A percentile compares a stretch with the other conserved stretches of the same genome.
These are phyloP conservation scores for Xylaria venustula DNA, from an alignment of 495 filamentous ascomycete genomes.

Conservation along the genomic window DNA sequence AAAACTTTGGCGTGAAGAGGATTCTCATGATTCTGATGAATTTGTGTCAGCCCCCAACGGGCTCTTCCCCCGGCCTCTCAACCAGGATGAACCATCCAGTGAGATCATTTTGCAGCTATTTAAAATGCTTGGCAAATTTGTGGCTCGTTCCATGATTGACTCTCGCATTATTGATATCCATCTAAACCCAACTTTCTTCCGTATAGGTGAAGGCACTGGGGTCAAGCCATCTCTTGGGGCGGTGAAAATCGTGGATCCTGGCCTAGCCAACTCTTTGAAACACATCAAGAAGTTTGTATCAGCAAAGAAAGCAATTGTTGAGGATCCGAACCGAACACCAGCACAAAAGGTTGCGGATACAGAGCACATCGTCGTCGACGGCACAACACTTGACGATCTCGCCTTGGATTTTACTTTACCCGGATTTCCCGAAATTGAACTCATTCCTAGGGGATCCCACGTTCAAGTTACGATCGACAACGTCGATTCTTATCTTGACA, in stretches of 20 bases:
- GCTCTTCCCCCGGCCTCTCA: constrained; percentile 91
- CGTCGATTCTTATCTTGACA: constrained; percentile 81
- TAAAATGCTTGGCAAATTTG: constrained; percentile 95
- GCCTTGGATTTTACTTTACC: constrained; percentile 92
- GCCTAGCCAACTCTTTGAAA: constrained; percentile 81
- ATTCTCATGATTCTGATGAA: constrained; percentile 70
- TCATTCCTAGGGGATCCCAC: constrained; percentile 71
- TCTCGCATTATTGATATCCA: constrained; percentile 97
- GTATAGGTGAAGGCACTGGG: constrained; percentile 73
- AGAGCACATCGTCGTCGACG: constrained; percentile 68
- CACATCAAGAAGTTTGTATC: constrained; percentile 83
- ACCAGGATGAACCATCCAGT: constrained; percentile 76
- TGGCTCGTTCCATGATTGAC: constrained; percentile 97
- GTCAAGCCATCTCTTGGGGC: constrained; percentile 89
- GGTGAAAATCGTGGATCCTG: constrained; percentile 83
- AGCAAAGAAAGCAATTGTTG: constrained; percentile 77
- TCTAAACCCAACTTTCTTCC: constrained; percentile 97
- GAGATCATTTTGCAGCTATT: constrained; percentile 83
- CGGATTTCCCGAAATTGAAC: constrained; percentile 86
- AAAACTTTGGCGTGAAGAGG: constrained; percentile 92
- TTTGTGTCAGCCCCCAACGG: constrained; percentile 85
- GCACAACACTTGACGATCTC: constrained; percentile 77
- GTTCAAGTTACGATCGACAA: constrained; percentile 82
- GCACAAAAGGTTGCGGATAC: constrained; percentile 69
- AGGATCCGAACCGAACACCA: constrained; percentile 59